These are phyloP conservation scores for Allium fistulosum DNA, from an alignment of 106 monocot species.

Conservation along the genomic window DNA sequence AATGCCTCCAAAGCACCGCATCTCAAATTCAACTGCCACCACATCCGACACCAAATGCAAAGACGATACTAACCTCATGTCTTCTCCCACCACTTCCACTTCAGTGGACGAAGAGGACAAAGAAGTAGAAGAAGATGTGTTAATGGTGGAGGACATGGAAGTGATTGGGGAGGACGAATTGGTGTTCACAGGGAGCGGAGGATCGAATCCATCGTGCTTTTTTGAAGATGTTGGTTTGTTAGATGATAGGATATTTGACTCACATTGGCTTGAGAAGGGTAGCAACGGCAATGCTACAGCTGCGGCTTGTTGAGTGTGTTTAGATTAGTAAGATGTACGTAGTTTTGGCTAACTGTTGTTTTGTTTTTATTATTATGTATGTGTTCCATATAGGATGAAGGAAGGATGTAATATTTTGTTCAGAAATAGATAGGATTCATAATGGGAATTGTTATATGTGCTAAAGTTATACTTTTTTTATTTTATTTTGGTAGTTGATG, in stretches of 20 bases:
- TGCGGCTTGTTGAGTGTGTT: not conserved
- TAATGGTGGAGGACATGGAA: conserved; percentile 7
- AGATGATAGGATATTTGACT: not conserved
- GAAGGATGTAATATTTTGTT: no score
- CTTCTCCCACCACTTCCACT: not conserved
- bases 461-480: no score
- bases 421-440: no score
- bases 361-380: no score
- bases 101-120: not conserved
- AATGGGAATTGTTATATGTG: no score
- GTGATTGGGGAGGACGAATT: conserved; percentile 5
- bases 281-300: not conserved
- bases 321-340: no score
- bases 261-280: conserved; percentile 1
- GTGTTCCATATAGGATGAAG: no score
- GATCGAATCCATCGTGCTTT: not conserved
- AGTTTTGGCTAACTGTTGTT: no score
- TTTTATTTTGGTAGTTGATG: no score
- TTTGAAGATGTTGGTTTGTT: not conserved
- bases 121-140: not conserved
- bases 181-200: not conserved
- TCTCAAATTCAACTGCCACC: not conserved
- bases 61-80: not conserved
- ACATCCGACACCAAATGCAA: not conserved
- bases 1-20: conserved; percentile 12